Evolutionary conservation across 2,329 filamentous ascomycete genomes (phyloP).

Genomic region (Chrysosporium queenslandicum): DNA sequence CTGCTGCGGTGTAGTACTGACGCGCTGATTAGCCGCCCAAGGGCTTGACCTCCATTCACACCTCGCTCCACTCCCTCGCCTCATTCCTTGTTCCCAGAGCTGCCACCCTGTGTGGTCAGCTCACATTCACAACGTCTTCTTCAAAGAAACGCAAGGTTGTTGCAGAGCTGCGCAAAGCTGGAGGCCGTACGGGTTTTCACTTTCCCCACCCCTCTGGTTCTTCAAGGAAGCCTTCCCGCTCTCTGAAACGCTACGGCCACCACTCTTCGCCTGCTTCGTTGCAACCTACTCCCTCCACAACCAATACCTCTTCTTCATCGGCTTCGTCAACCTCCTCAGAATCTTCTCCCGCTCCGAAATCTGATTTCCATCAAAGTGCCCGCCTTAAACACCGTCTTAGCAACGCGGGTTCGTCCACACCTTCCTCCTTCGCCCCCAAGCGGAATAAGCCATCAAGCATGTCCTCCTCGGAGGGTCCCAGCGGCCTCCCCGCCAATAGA

Average conservation of each 20-base stretch:
- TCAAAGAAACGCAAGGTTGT: slow-evolving; percentile 41
- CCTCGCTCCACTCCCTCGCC: too few relatives aligned
- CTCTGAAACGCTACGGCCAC: slow-evolving; percentile 15
- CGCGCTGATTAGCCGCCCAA: neutral
- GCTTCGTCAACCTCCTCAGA: slow-evolving; percentile 27
- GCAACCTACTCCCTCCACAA: slow-evolving; percentile 8
- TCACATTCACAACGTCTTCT: slow-evolving; percentile 42
- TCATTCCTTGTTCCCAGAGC: slow-evolving; percentile 23
- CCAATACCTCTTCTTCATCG: slow-evolving; percentile 18
- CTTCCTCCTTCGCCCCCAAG: slow-evolving; percentile 31
- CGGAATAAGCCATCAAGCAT: slow-evolving; percentile 28
- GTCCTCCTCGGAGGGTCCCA: slow-evolving; percentile 30
- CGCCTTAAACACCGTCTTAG: neutral
- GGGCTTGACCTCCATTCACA: neutral
- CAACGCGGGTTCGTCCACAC: slow-evolving; percentile 20
- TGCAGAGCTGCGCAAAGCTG: slow-evolving; percentile 34
- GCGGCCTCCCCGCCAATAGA: slow-evolving; percentile 20
- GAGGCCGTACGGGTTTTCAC: slow-evolving; percentile 23
- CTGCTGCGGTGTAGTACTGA: slow-evolving; percentile 27
- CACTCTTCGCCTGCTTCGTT: slow-evolving; percentile 25
- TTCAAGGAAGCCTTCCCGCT: slow-evolving; percentile 9
- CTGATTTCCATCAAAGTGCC: neutral
- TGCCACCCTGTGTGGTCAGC: slow-evolving; percentile 38
- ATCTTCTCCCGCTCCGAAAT: neutral
- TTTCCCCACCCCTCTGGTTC: slow-evolving; percentile 14